Base-by-base conservation (phyloP, 306 rosid genomes). In the Gillenia trifoliata region DNA sequence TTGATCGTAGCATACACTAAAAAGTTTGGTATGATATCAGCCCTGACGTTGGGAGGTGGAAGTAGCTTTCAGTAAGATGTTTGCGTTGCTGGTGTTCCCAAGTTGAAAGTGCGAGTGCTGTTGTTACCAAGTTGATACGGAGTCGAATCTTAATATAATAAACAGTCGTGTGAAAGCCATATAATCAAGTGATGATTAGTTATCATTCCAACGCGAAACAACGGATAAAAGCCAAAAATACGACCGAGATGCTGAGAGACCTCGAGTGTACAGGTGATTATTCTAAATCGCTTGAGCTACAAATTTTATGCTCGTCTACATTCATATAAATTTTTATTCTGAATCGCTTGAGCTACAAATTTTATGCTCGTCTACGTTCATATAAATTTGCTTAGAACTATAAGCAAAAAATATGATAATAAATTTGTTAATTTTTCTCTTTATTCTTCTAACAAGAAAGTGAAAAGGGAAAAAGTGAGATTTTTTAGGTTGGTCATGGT, bases 21-120 rank as follows among this genome's bases (percentile, higher is more conserved):
- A 16, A 45, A 15, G 20, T 15, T n/a, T 22, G 45, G 43, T 43
- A 65, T 64, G 13, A 12, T 29, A 22, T 34, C 12, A 69, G 36
- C 28, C 64, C 47, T 5, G 71, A n/a, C 20, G 1, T 5, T 49
- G 20, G 47, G 54, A 36, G 62, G 68, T 71, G 68, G 72, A 22
- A 33, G 77, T 23, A 65, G 20, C 63, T 72, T 55, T 78, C 73
- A 16, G 13, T 55, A 2, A 41, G 77, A 78, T 41, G 23, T 43
- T 26, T 59, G 77, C 30, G 6, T 28, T 34, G 36, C 29, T 30
- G 30, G 64, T 31, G n/a, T n/a, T n/a, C n/a, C n/a, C n/a, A n/a
- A n/a, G 22, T 49, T 50, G 5, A 30, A 50, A 70, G 6, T n/a
- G 2, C 20, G 28, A 70, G 49, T 33, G 49, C 49, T 22, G 8